Conservation (phyloP, 108 stramenopile genomes). For the Pelagomonas calceolata region DNA sequence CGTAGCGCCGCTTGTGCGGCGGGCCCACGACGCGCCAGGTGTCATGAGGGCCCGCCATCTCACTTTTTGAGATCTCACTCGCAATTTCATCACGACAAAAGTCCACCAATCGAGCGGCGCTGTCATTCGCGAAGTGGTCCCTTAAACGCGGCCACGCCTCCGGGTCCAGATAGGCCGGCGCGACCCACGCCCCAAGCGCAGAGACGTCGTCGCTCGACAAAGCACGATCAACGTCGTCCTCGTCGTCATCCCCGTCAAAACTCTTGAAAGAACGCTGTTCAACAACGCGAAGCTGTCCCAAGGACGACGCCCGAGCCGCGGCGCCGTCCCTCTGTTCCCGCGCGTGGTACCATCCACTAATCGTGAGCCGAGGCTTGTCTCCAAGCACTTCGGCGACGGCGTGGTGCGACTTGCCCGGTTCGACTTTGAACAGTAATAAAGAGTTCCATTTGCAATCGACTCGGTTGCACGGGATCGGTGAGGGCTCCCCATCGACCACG, state of each 20-base stretch:
- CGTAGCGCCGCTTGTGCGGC: conserved; percentile 81
- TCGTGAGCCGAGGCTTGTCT: conserved; percentile 71
- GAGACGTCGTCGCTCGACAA: neutral
- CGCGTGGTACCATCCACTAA: conserved; percentile 57
- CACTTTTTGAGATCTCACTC: conserved; percentile 19
- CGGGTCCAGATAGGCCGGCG: conserved; percentile 16
- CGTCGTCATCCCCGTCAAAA: neutral
- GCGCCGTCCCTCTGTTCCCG: neutral
- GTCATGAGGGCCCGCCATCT: conserved; percentile 38
- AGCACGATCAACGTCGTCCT: neutral
- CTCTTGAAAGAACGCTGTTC: too few species aligned
- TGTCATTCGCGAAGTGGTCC: neutral
- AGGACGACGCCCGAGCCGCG: neutral
- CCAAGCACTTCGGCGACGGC: conserved; percentile 89
- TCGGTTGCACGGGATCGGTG: conserved; percentile 46
- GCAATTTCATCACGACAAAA: conserved; percentile 15
- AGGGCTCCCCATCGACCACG: conserved; percentile 35
- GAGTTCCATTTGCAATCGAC: conserved; percentile 71
- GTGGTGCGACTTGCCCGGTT: conserved; percentile 80
- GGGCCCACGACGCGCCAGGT: conserved; percentile 78
- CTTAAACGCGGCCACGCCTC: neutral
- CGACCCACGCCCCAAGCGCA: conserved; percentile 27
- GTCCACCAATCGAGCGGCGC: neutral
- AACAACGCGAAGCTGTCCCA: too few species aligned
- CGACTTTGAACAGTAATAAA: conserved; percentile 80